Conservation (phyloP, 2,329 filamentous ascomycete species). For the Hypomyces perniciosus region DNA sequence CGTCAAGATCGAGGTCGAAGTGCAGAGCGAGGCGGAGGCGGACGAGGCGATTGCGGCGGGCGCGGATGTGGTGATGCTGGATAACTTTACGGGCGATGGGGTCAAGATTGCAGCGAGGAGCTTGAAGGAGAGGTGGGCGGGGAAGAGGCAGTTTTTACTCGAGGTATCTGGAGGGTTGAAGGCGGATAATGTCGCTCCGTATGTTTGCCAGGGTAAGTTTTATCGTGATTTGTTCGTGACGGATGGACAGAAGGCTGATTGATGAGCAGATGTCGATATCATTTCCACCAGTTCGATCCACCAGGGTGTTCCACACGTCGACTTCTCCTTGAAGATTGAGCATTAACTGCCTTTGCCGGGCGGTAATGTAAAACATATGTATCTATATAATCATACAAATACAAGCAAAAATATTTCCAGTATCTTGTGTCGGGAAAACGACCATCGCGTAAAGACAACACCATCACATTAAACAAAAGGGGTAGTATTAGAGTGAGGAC, state of each 20-base stretch:
- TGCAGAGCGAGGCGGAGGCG: constrained; percentile 79
- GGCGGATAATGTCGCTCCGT: constrained; percentile 73
- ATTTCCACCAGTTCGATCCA: constrained; percentile 96
- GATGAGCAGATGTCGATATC: constrained; percentile 74
- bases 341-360: constrained; percentile 20
- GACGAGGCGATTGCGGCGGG: constrained; percentile 87
- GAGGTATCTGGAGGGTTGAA: constrained; percentile 91
- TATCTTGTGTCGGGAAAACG: too few relatives aligned
- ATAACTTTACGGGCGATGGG: constrained; percentile 82
- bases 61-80: constrained; percentile 94
- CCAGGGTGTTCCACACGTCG: constrained; percentile 87
- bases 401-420: too few relatives aligned
- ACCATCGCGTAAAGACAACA: not conserved
- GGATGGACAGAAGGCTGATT: not conserved
- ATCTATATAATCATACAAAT: not conserved
- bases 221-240: not conserved
- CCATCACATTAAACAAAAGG: not conserved
- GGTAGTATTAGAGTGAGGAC: not conserved
- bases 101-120: constrained; percentile 68
- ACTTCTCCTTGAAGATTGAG: constrained; percentile 89
- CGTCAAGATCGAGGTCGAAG: constrained; percentile 94
- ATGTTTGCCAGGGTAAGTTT: constrained; percentile 65
- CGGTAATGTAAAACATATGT: not conserved
- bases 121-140: constrained; percentile 75
- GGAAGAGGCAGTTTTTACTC: constrained; percentile 67